Conservation (phyloP, 805 yeast genomes). For the Suhomyces sp. region DNA sequence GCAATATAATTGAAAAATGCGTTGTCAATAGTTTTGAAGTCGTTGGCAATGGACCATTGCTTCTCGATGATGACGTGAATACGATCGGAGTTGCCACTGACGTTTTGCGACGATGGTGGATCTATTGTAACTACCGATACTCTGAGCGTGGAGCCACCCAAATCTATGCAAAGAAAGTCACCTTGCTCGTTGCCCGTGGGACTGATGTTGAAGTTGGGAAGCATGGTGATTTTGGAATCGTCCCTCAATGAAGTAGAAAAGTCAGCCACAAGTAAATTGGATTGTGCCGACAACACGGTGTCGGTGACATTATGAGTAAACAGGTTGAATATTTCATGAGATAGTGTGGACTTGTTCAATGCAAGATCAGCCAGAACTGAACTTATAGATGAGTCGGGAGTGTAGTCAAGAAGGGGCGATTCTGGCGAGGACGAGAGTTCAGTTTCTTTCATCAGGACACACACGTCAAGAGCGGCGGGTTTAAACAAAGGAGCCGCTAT, state of each 20-base stretch:
- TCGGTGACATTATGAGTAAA: slow-evolving; percentile 11
- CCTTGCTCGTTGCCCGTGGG: slow-evolving; percentile 40
- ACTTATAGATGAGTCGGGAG: slow-evolving; percentile 1
- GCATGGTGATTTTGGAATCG: slow-evolving; percentile 34
- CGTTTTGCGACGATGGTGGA: slow-evolving; percentile 9
- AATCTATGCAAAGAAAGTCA: slow-evolving; percentile 46
- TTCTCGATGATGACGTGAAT: slow-evolving; percentile 27
- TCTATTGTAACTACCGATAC: slow-evolving; percentile 37
- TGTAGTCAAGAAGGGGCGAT: not conserved
- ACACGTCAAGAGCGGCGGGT: not conserved
- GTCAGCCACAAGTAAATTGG: slow-evolving; percentile 13
- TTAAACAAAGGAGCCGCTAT: not conserved
- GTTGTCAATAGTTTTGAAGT: slow-evolving; percentile 37
- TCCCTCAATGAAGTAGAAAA: slow-evolving; percentile 28
- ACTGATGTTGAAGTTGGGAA: slow-evolving; percentile 36
- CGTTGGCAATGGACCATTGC: slow-evolving; percentile 39
- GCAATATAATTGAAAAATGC: slow-evolving; percentile 46
- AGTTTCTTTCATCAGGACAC: not conserved
- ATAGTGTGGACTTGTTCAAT: not conserved
- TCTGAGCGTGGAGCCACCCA: slow-evolving; percentile 57
- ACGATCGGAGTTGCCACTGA: slow-evolving; percentile 12
- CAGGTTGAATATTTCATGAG: not conserved
- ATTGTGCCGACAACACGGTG: slow-evolving; percentile 8
- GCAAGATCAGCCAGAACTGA: slow-evolving; percentile 3
- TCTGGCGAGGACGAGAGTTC: slow-evolving; percentile 4